These are phyloP conservation scores for Phytophthora niederhauseri DNA, from an alignment of 352 stramenopile genomes.

Conservation along the genomic window DNA sequence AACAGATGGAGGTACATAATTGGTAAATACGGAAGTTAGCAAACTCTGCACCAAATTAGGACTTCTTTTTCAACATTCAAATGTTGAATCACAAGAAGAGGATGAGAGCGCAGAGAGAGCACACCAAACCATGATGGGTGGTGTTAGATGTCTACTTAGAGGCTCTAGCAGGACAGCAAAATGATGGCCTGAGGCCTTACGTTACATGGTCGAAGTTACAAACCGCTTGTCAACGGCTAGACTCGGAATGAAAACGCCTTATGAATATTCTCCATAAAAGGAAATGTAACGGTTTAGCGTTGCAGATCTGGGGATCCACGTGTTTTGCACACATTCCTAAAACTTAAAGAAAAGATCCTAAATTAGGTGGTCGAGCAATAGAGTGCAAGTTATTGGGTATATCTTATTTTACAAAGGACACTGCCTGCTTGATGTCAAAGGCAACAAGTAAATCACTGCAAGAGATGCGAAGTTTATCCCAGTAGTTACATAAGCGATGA, in stretches of 20 bases:
- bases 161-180: slow-evolving; percentile 8
- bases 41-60: neutral
- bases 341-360: slow-evolving; percentile 1
- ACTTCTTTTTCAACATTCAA: neutral
- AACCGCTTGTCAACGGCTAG: slow-evolving; percentile 13
- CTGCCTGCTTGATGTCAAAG: neutral
- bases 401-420: neutral
- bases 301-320: neutral
- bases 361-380: neutral
- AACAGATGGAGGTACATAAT: neutral
- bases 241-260: slow-evolving; percentile 6
- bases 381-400: neutral
- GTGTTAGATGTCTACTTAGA: neutral
- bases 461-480: neutral
- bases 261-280: slow-evolving; percentile 2
- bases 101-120: neutral
- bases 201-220: slow-evolving; percentile 8
- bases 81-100: neutral
- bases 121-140: neutral
- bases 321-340: neutral
- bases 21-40: neutral
- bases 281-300: neutral
- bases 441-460: neutral
- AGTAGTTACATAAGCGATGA: neutral
- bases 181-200: slow-evolving; percentile 4